phyloP scores from a whole-genome alignment of 148 eudicot species.

The Mesembryanthemum crystallinum region DNA sequence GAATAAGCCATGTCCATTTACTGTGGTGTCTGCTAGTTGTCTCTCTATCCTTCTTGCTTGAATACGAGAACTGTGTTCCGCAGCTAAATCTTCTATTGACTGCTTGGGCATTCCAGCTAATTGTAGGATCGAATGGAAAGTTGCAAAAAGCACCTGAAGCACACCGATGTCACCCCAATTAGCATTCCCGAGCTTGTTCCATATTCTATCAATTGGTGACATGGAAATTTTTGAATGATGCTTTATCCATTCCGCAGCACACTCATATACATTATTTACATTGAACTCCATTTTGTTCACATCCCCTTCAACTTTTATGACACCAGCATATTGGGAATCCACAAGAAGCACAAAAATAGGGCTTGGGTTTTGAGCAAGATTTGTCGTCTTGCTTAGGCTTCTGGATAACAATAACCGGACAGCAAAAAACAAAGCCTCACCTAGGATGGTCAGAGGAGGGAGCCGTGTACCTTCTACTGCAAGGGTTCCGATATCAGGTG shows the following conservation, averaged over 20 bases:
- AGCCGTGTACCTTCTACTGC: conserved; percentile 42
- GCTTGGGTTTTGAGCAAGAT: conserved; percentile 48
- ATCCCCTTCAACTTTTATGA: conserved; percentile 75
- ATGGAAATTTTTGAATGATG: conserved; percentile 52
- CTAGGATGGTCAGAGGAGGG: conserved; percentile 52
- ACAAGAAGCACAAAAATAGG: conserved; percentile 69
- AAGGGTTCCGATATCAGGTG: conserved; percentile 62
- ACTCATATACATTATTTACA: conserved; percentile 65
- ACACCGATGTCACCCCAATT: conserved; percentile 97
- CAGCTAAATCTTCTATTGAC: conserved; percentile 87
- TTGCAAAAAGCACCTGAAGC: conserved; percentile 87
- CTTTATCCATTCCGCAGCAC: conserved; percentile 78
- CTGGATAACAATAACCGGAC: conserved; percentile 71
- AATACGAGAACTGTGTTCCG: conserved; percentile 89
- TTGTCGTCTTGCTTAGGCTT: conserved; percentile 69
- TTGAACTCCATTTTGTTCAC: conserved; percentile 60
- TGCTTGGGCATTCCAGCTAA: conserved; percentile 73
- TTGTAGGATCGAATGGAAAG: conserved; percentile 68
- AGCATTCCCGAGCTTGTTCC: conserved; percentile 98
- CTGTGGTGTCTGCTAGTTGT: conserved; percentile 51
- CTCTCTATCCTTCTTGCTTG: conserved; percentile 80
- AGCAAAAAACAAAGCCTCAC: conserved; percentile 80
- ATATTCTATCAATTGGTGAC: conserved; percentile 78
- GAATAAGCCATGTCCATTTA: conserved; percentile 60
- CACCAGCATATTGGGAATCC: conserved; percentile 68